Conservation (phyloP, 106 monocot genomes). For the Dendrobium officinale region DNA sequence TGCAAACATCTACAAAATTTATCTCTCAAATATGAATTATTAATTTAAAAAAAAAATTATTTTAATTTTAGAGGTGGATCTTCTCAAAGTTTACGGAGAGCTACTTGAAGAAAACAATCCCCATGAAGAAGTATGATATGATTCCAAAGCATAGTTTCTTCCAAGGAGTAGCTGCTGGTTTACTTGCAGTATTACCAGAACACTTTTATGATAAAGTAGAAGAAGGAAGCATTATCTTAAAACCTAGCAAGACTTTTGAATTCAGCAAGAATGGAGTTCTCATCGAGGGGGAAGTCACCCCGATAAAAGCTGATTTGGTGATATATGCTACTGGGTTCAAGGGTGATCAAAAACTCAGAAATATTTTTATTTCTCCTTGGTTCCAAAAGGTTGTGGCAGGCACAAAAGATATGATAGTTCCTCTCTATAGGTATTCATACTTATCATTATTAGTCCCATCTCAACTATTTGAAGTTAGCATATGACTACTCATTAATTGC, state of each 20-base stretch:
- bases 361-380: conserved; percentile 31
- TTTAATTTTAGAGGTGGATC: conserved; percentile 32
- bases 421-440: conserved; percentile 51
- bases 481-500: too few species aligned
- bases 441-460: too few species aligned
- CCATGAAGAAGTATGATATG: conserved; percentile 63
- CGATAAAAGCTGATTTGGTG: conserved; percentile 37
- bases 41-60: too few species aligned
- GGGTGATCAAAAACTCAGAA: conserved; percentile 55
- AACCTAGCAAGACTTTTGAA: conserved; percentile 28
- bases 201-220: conserved; percentile 62
- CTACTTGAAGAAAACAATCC: conserved; percentile 40
- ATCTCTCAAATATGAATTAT: not conserved
- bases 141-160: conserved; percentile 57
- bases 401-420: conserved; percentile 22
- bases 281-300: conserved; percentile 19
- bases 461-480: too few species aligned
- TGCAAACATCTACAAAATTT: not conserved
- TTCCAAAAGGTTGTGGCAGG: conserved; percentile 27
- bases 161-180: conserved; percentile 24
- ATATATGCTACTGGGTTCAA: conserved; percentile 74
- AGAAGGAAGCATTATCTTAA: conserved; percentile 64
- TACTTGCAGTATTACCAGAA: conserved; percentile 25
- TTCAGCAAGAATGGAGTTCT: conserved; percentile 47
- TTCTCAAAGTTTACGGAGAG: conserved; percentile 49